Evolutionary conservation across 1,139 yeast species (phyloP).

Genomic region (Suhomyces anneliseae): DNA sequence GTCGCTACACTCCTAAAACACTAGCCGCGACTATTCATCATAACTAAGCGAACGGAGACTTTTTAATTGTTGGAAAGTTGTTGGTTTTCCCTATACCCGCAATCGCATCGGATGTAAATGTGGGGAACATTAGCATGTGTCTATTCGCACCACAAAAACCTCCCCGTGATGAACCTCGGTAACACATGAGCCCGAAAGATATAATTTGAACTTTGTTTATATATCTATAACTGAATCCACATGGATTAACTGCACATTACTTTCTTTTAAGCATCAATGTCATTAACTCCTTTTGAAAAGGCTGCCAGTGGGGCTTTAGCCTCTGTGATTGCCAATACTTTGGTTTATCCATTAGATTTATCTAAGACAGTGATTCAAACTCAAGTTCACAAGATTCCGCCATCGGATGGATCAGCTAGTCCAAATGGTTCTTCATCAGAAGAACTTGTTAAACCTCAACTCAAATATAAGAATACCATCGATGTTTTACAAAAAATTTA

Average conservation of each 20-base stretch:
- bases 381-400: conserved; percentile 41
- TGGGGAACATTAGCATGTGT: conserved; percentile 9
- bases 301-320: conserved; percentile 87
- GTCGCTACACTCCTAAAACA: too few species aligned
- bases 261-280: conserved; percentile 23
- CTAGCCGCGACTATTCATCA: too few species aligned
- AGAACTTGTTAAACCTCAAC: conserved; percentile 20
- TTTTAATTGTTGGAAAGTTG: too few species aligned
- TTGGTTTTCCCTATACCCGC: background rate
- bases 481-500: conserved; percentile 66
- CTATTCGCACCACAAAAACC: background rate
- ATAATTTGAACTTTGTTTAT: background rate
- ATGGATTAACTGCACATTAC: background rate
- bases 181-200: background rate
- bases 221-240: background rate
- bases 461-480: conserved; percentile 55
- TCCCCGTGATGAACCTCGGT: conserved; percentile 6
- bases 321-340: conserved; percentile 77
- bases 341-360: conserved; percentile 73
- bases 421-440: conserved; percentile 4
- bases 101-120: background rate
- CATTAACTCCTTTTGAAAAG: conserved; percentile 60
- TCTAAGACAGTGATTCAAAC: conserved; percentile 75
- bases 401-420: conserved; percentile 13
- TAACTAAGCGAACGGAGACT: too few species aligned